Evolutionary conservation across 805 yeast genomes (phyloP), one percentile per base, ranked within the genome.

Genomic region (Zygoascus tannicola): DNA sequence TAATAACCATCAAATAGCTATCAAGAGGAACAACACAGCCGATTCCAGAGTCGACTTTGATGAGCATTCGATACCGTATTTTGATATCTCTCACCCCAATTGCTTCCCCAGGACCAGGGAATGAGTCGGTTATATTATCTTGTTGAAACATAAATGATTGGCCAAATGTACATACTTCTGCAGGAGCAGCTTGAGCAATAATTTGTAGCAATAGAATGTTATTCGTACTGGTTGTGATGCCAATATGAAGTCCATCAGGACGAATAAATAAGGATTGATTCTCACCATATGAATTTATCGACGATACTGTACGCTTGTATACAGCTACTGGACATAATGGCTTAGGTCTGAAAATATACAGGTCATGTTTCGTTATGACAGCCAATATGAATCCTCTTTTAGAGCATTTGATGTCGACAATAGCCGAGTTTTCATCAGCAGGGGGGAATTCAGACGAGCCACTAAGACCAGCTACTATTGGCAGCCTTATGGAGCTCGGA

Each of bases 281-380:
- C 5, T 51, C 45, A 1, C 84, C 84, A 59, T 70, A 71, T 18
- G 60, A 59, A 21, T 64, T 60, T 14, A 77, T 46, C 3, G 79
- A 72, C 18, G 64, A 62, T 19, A 54, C 52, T 0, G 72, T 59
- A 44, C 83, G 57, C 4, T 64, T 58, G 50, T 75, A 76, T 2
- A 67, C 66, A 7, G 73, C 69, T 3, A 76, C 58, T 1, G 79
- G 76, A 12, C 72, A 59, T 38, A 69, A 59, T 2, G 75, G 72
- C 47, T 57, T 52, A 19, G 64, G 61, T 44, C 70, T 66, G 54
- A 58, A 69, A 28, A 70, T 41, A 47, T 66, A 69, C 3, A 70
- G 41, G 4, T 66, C 58, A n/a, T 66, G 47, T 42, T 56, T 54
- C 2, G 74, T 70, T 8, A 68, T 41, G 4, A 62, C 56, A 1